Percentiles rank a stretch among this genome's conserved stretches.
phyloP scores from a whole-genome alignment of 2,329 filamentous ascomycete genomes.

The Dothistroma septosporum region DNA sequence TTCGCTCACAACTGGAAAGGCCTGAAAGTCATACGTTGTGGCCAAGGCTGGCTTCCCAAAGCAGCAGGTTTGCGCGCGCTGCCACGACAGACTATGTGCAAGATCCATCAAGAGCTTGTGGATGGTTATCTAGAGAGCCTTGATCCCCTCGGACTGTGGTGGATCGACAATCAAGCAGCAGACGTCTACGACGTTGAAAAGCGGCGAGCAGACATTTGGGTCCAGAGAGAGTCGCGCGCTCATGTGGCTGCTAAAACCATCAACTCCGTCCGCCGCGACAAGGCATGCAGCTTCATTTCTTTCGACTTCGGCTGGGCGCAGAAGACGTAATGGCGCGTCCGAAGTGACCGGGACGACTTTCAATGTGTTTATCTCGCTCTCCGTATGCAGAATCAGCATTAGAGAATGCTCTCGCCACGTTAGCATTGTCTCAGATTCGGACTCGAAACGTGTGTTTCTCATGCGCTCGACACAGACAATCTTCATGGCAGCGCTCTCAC shows the following conservation, averaged over 20 bases:
- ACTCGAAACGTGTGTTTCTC: too few species aligned
- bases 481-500: too few species aligned
- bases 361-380: too few species aligned
- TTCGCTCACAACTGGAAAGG: conserved; percentile 45
- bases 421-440: not conserved
- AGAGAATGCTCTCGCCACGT: not conserved
- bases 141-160: not conserved
- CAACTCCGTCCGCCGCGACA: conserved; percentile 22
- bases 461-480: too few species aligned
- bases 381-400: too few species aligned
- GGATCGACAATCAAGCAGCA: not conserved
- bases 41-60: conserved; percentile 44
- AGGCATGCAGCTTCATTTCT: conserved; percentile 9
- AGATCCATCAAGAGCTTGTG: conserved; percentile 6
- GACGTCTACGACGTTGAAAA: conserved; percentile 21
- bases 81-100: conserved; percentile 27
- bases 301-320: conserved; percentile 14
- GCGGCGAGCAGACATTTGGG: conserved; percentile 32
- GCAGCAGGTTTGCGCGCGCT: conserved; percentile 25
- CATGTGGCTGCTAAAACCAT: conserved; percentile 21
- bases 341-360: too few species aligned
- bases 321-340: not conserved
- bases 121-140: conserved; percentile 7
- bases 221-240: conserved; percentile 4
- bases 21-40: conserved; percentile 39